A percentile compares a stretch with the other conserved stretches of the same genome.
Conservation (phyloP, 495 filamentous ascomycete genomes). For the Polyplosphaeria fusca region DNA sequence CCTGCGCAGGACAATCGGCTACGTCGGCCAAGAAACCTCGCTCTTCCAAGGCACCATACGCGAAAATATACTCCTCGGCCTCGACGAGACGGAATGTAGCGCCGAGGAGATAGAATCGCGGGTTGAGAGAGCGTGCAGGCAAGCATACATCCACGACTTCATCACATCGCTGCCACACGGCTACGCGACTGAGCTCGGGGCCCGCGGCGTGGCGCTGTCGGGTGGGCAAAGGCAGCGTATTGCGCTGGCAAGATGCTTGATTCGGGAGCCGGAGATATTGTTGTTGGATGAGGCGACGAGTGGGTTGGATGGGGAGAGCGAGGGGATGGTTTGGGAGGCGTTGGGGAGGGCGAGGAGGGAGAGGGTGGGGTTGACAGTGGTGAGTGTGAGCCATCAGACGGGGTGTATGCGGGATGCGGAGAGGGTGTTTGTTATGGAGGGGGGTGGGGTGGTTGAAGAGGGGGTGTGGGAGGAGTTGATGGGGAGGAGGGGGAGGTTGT, state of each 20-base stretch:
- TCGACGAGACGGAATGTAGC: constrained; percentile 59
- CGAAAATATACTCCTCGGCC: constrained; percentile 67
- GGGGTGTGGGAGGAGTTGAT: constrained; percentile 67
- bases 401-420: constrained; percentile 85
- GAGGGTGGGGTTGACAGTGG: constrained; percentile 53
- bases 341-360: constrained; percentile 52
- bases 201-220: constrained; percentile 39
- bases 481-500: constrained; percentile 24
- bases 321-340: constrained; percentile 82
- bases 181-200: constrained; percentile 40
- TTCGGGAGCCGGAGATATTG: constrained; percentile 75
- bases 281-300: constrained; percentile 86
- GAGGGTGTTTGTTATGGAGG: constrained; percentile 73
- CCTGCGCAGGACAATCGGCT: constrained; percentile 69
- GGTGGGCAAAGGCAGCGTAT: constrained; percentile 45
- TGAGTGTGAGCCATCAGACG: constrained; percentile 82
- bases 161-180: constrained; percentile 48
- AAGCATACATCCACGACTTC: constrained; percentile 90
- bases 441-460: constrained; percentile 69
- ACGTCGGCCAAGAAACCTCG: constrained; percentile 83
- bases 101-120: constrained; percentile 47
- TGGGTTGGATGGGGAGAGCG: constrained; percentile 84
- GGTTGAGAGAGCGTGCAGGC: constrained; percentile 70
- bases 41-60: constrained; percentile 79
- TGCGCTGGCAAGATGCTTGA: constrained; percentile 41